phyloP scores from a whole-genome alignment of 2,329 filamentous ascomycete species.

The Graphiopsis chlorocephala region DNA sequence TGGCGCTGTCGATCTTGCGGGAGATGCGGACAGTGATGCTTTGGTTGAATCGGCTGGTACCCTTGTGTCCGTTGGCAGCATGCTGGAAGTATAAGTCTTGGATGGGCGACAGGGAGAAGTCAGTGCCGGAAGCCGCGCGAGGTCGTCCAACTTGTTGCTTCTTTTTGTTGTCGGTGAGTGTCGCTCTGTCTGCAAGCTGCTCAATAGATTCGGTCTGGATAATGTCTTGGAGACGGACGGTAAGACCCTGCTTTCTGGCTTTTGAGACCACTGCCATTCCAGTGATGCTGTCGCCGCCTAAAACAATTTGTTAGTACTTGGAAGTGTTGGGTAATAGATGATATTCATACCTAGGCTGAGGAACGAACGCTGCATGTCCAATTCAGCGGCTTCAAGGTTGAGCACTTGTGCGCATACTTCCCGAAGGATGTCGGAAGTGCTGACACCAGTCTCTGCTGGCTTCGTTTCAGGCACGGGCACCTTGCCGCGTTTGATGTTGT shows the following conservation, averaged over 20 bases:
- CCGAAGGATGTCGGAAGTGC: slow-evolving; percentile 4
- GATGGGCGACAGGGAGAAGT: slow-evolving; percentile 10
- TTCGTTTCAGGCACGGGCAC: neutral
- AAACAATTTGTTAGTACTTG: neutral
- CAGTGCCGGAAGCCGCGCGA: neutral
- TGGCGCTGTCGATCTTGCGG: slow-evolving; percentile 5
- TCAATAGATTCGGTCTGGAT: slow-evolving; percentile 13
- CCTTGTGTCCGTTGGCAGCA: slow-evolving; percentile 12
- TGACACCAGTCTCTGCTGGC: neutral
- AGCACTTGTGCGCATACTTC: slow-evolving; percentile 11
- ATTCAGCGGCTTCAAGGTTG: neutral
- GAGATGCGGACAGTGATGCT: slow-evolving; percentile 11
- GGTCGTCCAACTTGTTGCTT: slow-evolving; percentile 8
- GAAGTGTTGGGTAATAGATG: neutral
- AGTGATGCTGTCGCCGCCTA: slow-evolving; percentile 10
- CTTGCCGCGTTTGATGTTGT: slow-evolving; percentile 12
- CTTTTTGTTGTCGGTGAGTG: neutral
- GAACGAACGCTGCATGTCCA: slow-evolving; percentile 9
- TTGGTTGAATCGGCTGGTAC: slow-evolving; percentile 14
- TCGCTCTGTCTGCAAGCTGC: neutral
- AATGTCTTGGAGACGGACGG: slow-evolving; percentile 12
- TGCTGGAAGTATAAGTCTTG: slow-evolving; percentile 11
- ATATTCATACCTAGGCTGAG: neutral
- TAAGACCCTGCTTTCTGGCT: slow-evolving; percentile 9
- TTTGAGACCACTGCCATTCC: slow-evolving; percentile 13